phyloP scores from a whole-genome alignment of 176 grass and related monocot species.

The Lolium perenne region DNA sequence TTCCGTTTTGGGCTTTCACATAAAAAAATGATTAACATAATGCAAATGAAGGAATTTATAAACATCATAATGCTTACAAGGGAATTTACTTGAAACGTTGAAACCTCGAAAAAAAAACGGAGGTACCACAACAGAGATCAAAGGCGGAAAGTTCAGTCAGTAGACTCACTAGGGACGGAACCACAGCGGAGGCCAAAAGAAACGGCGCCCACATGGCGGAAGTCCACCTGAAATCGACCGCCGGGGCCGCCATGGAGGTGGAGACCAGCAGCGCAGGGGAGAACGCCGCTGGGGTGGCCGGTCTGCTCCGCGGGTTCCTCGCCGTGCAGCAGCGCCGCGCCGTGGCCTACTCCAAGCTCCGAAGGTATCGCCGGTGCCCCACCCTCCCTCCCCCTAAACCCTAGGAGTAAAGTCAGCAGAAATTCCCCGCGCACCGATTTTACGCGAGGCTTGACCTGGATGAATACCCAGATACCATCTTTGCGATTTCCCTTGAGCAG shows the following conservation, averaged over 20 bases:
- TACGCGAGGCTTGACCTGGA: not conserved
- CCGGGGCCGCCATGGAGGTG: conserved; percentile 41
- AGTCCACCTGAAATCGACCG: not conserved
- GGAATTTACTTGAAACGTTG: too few relatives aligned
- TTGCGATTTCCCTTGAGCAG: not conserved
- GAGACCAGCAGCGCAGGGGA: conserved; percentile 14
- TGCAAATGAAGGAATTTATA: too few relatives aligned
- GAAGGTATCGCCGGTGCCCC: conserved; percentile 56
- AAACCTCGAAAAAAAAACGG: too few relatives aligned
- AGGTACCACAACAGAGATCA: too few relatives aligned
- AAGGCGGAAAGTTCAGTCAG: not conserved
- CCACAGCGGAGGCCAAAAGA: not conserved
- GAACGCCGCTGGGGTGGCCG: conserved; percentile 40
- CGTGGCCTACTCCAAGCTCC: conserved; percentile 81
- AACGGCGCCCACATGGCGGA: conserved; percentile 39
- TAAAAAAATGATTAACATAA: too few relatives aligned
- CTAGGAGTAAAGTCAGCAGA: not conserved
- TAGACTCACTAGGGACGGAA: not conserved
- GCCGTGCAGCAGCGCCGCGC: conserved; percentile 86
- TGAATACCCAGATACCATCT: not conserved
- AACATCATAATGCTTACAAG: too few relatives aligned
- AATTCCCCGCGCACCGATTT: not conserved
- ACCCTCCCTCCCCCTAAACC: conserved; percentile 14
- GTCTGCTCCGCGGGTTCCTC: conserved; percentile 79
- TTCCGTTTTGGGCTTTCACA: too few relatives aligned